These are phyloP conservation scores for Cladobotryum mycophilum DNA, from an alignment of 2,329 filamentous ascomycete species.

Conservation along the genomic window DNA sequence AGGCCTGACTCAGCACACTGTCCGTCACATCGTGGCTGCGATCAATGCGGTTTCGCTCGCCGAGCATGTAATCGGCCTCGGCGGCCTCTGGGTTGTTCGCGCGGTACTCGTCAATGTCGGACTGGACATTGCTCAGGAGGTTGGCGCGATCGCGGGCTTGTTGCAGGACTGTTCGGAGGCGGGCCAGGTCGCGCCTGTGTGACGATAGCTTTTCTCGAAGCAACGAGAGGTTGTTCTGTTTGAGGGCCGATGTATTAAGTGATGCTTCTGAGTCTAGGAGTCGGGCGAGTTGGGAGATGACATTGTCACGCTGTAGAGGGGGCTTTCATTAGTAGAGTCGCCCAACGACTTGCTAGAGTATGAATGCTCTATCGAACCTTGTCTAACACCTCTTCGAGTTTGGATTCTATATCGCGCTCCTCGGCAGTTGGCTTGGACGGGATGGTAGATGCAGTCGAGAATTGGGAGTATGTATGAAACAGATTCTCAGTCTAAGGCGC, in stretches of 20 bases:
- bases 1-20: conserved; percentile 86
- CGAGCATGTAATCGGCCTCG: conserved; percentile 96
- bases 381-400: conserved; percentile 77
- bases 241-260: conserved; percentile 84
- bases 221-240: conserved; percentile 89
- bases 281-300: conserved; percentile 76
- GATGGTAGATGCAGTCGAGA: conserved; percentile 71
- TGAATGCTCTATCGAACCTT: conserved; percentile 47
- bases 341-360: background rate
- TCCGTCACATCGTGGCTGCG: conserved; percentile 86
- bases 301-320: conserved; percentile 62
- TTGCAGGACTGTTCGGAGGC: conserved; percentile 65
- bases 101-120: conserved; percentile 86
- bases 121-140: conserved; percentile 81
- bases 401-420: conserved; percentile 70
- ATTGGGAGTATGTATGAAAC: conserved; percentile 86
- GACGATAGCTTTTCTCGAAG: conserved; percentile 85
- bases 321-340: background rate
- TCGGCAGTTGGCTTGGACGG: conserved; percentile 80
- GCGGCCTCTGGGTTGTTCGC: conserved; percentile 72
- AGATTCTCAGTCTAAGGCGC: conserved; percentile 67
- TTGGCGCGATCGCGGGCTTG: conserved; percentile 83
- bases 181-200: conserved; percentile 74
- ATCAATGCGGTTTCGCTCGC: conserved; percentile 79
- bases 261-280: conserved; percentile 89